Evolutionary conservation across 805 yeast genomes (phyloP).

Genomic region (Yamadazyma philogaea): DNA sequence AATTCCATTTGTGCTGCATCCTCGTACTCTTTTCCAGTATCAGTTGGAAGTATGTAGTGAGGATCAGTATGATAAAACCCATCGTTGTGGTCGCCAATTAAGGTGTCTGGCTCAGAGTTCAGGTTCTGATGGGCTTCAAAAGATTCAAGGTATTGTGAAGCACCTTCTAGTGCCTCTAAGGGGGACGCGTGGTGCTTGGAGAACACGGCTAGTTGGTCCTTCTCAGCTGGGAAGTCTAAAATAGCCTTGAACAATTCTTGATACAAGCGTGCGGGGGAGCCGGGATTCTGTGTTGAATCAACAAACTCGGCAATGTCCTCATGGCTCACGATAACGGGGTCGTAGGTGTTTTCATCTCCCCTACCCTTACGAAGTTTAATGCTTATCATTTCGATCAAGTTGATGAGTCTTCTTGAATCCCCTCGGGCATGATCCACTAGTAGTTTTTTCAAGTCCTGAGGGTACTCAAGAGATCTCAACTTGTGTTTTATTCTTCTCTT

Average conservation of each 20-base stretch:
- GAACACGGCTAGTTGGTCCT: background rate
- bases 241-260: background rate
- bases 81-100: conserved; percentile 4
- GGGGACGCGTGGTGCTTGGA: background rate
- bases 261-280: background rate
- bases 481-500: conserved; percentile 17
- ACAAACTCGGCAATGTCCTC: background rate
- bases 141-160: background rate
- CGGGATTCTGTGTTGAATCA: background rate
- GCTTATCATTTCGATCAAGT: conserved; percentile 30
- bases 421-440: conserved; percentile 23
- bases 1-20: conserved; percentile 28
- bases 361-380: conserved; percentile 4
- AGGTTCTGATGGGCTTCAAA: background rate
- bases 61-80: conserved; percentile 8
- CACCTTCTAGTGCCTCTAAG: background rate
- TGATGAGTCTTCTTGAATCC: conserved; percentile 35
- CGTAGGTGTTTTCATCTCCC: background rate
- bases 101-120: background rate
- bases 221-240: background rate
- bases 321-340: background rate
- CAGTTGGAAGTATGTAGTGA: conserved; percentile 6
- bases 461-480: conserved; percentile 16
- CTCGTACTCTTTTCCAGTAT: conserved; percentile 1
- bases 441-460: conserved; percentile 13